Conservation (phyloP, 805 yeast genomes). For the Maudiozyma saulgeensis region DNA sequence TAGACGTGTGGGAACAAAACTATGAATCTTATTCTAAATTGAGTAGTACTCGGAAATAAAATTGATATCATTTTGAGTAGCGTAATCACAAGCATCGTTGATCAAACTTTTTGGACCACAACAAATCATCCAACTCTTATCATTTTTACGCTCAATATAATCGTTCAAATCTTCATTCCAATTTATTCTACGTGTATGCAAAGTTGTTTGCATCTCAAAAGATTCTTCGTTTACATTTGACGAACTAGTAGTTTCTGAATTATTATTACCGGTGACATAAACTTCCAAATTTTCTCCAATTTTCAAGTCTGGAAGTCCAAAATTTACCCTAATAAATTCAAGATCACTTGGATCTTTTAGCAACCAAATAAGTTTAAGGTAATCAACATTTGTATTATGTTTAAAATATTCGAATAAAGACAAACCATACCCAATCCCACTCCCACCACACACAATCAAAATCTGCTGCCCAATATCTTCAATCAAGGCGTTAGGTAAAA, state of each 20-base stretch:
- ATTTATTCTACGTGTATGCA: slow-evolving; percentile 12
- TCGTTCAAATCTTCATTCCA: slow-evolving; percentile 21
- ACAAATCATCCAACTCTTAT: slow-evolving; percentile 21
- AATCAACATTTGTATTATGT: slow-evolving; percentile 10
- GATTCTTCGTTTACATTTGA: slow-evolving; percentile 7
- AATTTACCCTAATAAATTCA: background rate
- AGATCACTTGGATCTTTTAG: slow-evolving; percentile 29
- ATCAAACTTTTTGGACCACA: slow-evolving; percentile 26
- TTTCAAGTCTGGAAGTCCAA: background rate
- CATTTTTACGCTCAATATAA: slow-evolving; percentile 11
- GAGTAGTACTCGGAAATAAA: slow-evolving; percentile 18
- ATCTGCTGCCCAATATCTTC: slow-evolving; percentile 39
- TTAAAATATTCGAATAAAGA: slow-evolving; percentile 37
- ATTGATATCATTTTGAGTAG: slow-evolving; percentile 12
- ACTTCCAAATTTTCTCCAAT: slow-evolving; percentile 1
- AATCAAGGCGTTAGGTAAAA: slow-evolving; percentile 35
- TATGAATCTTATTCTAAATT: slow-evolving; percentile 3
- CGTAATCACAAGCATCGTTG: slow-evolving; percentile 13
- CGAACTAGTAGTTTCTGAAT: background rate
- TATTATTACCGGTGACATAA: slow-evolving; percentile 30
- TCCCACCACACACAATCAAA: slow-evolving; percentile 57
- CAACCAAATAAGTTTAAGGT: slow-evolving; percentile 45
- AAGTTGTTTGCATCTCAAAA: background rate
- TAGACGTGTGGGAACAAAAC: background rate
- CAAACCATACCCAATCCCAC: slow-evolving; percentile 58